These are phyloP conservation scores for Pythium biforme DNA, from an alignment of 352 stramenopile species.

Conservation along the genomic window DNA sequence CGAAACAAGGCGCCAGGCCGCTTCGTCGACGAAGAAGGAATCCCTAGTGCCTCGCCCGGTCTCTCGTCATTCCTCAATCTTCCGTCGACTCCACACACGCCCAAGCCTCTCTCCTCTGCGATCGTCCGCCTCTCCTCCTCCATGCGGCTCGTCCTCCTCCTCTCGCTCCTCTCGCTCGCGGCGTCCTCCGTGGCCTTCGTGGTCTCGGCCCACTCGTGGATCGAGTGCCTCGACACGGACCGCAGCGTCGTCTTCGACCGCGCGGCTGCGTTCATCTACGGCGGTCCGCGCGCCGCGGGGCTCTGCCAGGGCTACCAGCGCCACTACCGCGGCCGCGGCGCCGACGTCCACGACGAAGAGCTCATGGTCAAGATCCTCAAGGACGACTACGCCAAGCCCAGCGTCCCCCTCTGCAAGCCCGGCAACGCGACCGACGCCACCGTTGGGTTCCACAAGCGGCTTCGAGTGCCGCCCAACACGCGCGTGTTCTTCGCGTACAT, in stretches of 20 bases:
- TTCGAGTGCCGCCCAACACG: constrained; percentile 30
- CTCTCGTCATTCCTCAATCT: background rate
- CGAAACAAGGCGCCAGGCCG: no score
- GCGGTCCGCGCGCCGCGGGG: constrained; percentile 32
- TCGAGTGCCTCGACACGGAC: constrained; percentile 65
- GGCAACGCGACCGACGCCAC: constrained; percentile 26
- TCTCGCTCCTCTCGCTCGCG: background rate
- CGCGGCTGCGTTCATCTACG: constrained; percentile 47
- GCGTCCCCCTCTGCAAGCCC: constrained; percentile 32
- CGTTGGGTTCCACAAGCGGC: constrained; percentile 24
- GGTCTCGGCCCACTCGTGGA: constrained; percentile 43
- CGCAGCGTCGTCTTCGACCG: constrained; percentile 50
- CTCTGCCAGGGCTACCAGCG: constrained; percentile 58
- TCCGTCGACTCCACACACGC: background rate
- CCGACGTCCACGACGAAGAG: constrained; percentile 28
- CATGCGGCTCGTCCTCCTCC: background rate
- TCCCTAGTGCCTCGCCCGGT: no score
- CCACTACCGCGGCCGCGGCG: constrained; percentile 49
- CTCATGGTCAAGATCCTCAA: constrained; percentile 56
- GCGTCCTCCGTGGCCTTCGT: background rate
- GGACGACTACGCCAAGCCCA: constrained; percentile 28
- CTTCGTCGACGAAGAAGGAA: no score
- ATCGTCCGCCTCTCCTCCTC: background rate
- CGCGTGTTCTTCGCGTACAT: constrained; percentile 55
- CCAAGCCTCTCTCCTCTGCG: background rate